A percentile compares a stretch with the other conserved stretches of the same genome.
These are phyloP conservation scores for Yueomyces sp. DNA, from an alignment of 1,139 yeast genomes.

Conservation along the genomic window DNA sequence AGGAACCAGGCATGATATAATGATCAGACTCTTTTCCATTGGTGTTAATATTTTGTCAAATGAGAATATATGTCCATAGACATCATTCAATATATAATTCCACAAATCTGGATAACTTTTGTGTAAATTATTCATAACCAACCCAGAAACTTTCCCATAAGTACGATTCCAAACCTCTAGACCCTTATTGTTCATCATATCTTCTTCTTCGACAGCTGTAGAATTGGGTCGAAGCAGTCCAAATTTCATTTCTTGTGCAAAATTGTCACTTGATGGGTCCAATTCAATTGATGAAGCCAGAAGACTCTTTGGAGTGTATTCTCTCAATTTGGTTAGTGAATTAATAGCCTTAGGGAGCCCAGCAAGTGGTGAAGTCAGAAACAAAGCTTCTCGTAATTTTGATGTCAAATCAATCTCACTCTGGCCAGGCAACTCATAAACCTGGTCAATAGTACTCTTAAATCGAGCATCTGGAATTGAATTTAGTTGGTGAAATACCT, in stretches of 20 bases:
- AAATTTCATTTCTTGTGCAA: no score
- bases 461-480: slow-evolving; percentile 2
- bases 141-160: slow-evolving; percentile 58
- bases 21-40: slow-evolving; percentile 63
- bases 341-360: slow-evolving; percentile 84
- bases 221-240: slow-evolving; percentile 1
- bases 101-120: slow-evolving; percentile 79
- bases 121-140: slow-evolving; percentile 57
- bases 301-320: slow-evolving; percentile 42
- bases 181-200: slow-evolving; percentile 29
- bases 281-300: no score
- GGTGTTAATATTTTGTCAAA: slow-evolving; percentile 50
- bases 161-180: slow-evolving; percentile 60
- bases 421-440: slow-evolving; percentile 7
- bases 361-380: slow-evolving; percentile 65
- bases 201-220: background rate
- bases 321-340: slow-evolving; percentile 52
- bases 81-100: slow-evolving; percentile 58
- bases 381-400: slow-evolving; percentile 59
- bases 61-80: slow-evolving; percentile 67
- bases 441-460: slow-evolving; percentile 5
- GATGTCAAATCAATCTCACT: slow-evolving; percentile 30
- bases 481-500: slow-evolving; percentile 4
- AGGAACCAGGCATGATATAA: slow-evolving; percentile 73
- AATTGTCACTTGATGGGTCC: no score